A percentile compares a stretch with the other conserved stretches of the same genome.
Conservation (phyloP, 176 grass and related monocot genomes). For the Oryza meyeriana region DNA sequence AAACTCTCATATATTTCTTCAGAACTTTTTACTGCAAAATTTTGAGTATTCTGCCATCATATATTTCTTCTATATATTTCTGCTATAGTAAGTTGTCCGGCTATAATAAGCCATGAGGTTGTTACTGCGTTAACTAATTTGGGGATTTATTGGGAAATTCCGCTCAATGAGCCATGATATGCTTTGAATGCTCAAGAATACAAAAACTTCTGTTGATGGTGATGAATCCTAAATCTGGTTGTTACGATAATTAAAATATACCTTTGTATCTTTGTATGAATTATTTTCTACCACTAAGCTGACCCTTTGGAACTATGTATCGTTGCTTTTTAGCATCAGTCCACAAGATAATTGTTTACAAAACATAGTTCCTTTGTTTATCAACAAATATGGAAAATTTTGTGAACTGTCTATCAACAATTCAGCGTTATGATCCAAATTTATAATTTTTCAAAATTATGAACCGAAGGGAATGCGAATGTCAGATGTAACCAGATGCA, state of each 20-base stretch:
- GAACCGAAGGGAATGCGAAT: neutral
- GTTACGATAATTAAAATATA: neutral
- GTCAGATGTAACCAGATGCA: neutral
- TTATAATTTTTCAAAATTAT: neutral
- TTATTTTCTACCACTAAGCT: neutral
- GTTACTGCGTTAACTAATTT: neutral
- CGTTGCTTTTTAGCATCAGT: neutral
- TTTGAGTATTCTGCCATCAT: too few relatives aligned
- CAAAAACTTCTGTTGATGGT: neutral
- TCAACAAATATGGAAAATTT: neutral
- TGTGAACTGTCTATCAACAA: neutral
- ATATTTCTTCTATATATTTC: too few relatives aligned
- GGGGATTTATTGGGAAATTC: neutral
- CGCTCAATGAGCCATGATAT: neutral
- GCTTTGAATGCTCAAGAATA: neutral
- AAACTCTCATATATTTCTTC: neutral
- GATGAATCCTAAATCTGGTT: neutral
- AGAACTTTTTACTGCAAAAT: neutral
- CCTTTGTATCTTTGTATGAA: neutral
- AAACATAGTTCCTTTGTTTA: neutral
- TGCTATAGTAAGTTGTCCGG: too few relatives aligned
- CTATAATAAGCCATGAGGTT: too few relatives aligned
- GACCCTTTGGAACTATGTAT: neutral
- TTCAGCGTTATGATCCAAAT: neutral
- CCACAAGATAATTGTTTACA: neutral